Evolutionary conservation across 176 grass and related monocot species (phyloP).

Genomic region (Microstegium vimineum): DNA sequence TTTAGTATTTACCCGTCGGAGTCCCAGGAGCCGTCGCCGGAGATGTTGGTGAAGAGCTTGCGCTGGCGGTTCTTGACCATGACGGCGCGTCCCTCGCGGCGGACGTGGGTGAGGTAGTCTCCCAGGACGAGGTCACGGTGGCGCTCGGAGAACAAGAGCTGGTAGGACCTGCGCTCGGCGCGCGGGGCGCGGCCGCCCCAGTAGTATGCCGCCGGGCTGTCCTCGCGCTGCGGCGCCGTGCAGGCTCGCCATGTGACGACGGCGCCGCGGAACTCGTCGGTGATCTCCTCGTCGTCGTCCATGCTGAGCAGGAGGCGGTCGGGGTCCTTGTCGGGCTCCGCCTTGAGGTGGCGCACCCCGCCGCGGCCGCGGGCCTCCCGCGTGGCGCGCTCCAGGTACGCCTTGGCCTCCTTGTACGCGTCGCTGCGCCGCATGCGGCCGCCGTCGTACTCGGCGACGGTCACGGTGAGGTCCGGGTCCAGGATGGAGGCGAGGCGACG

Average conservation of each 20-base stretch:
- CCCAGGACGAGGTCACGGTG: constrained; percentile 18
- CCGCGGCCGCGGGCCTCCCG: not conserved
- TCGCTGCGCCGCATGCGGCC: constrained; percentile 23
- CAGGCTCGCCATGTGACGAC: constrained; percentile 12
- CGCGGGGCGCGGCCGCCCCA: not conserved
- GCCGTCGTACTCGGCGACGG: constrained; percentile 25
- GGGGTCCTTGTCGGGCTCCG: constrained; percentile 10
- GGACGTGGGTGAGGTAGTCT: constrained; percentile 29
- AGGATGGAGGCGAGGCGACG: not conserved
- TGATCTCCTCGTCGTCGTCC: constrained; percentile 32
- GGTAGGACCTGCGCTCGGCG: not conserved
- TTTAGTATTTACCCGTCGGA: not conserved
- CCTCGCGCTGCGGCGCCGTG: not conserved
- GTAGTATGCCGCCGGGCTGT: not conserved
- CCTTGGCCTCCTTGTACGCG: constrained; percentile 19
- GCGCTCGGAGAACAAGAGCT: constrained; percentile 7
- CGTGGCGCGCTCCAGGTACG: constrained; percentile 29
- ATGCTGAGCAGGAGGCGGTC: constrained; percentile 11
- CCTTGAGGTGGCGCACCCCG: constrained; percentile 14
- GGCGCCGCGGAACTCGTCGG: constrained; percentile 7
- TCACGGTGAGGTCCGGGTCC: constrained; percentile 29
- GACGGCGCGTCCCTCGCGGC: constrained; percentile 7
- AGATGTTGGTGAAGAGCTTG: constrained; percentile 42
- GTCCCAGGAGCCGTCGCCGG: not conserved
- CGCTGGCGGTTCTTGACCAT: constrained; percentile 19